Evolutionary conservation across 768 basidiomycete genomes (phyloP), one percentile per base, ranked within the genome.

Genomic region (Suillus placidus): DNA sequence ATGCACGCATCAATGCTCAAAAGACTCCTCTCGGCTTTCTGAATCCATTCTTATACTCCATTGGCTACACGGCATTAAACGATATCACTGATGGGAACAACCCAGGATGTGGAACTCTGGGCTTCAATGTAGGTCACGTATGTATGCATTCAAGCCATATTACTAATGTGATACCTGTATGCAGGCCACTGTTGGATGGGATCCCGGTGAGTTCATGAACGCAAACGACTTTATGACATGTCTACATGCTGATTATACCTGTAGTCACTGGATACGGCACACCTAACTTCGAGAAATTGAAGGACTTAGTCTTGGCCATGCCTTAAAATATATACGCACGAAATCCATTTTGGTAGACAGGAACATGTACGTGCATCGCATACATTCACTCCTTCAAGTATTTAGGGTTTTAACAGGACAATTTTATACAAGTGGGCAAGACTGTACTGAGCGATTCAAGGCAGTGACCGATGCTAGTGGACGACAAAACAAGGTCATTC

Each of bases 11-110:
- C 32, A 74, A 76, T 3, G 77, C 77, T 0, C 77, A 79, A 0
- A 75, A 79, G 60, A 70, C 75, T 12, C 64, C 87, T 32, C 76
- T 91, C n/a, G 89, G 89, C 0, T 89, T 90, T 76, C 77, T 91
- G 66, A 90, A 90, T 73, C 89, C 88, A 2, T 78, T 87, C 56
- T 63, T 90, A 3, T 90, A 91, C 71, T 61, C 69, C 16, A 66
- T 47, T 23, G 79, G 78, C 0, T 66, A 65, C 20, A 10, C 65
- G 5, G 71, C 69, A 0, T 77, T 90, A 63, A 88, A 87, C 63
- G 89, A 91, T 68, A 83, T 90, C 68, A 85, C 84, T 0, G 62
- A 71, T 10, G 89, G 89, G 0, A 82, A 82, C 60, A 87, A 88
- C 64, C 80, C 80, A 1, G 84, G 83, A 12, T 90, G 89, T 71